Conservation (phyloP, 305 asterid species). For the Withania somnifera region DNA sequence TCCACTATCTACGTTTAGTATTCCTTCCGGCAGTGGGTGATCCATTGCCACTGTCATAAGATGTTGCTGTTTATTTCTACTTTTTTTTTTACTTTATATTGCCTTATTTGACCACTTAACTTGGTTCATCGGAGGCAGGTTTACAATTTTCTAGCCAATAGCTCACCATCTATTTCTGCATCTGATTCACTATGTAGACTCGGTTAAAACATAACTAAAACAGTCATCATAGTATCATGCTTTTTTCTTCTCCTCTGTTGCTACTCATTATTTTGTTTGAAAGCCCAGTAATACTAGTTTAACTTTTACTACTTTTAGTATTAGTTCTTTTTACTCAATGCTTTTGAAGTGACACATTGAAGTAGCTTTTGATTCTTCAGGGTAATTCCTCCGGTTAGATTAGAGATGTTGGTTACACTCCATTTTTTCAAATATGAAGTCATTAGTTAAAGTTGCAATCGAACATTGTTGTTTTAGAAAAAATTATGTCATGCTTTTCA, state of each 20-base stretch:
- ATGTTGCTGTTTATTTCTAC: no score
- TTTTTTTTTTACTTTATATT: neutral
- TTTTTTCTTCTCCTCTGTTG: neutral
- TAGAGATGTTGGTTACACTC: neutral
- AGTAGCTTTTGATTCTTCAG: neutral
- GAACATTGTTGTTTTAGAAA: neutral
- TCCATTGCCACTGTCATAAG: neutral
- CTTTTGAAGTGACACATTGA: neutral
- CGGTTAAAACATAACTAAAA: neutral
- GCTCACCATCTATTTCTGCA: neutral
- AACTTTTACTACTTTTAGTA: neutral
- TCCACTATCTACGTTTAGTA: neutral
- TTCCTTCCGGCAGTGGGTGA: neutral
- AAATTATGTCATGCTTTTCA: neutral
- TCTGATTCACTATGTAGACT: neutral
- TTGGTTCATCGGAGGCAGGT: neutral
- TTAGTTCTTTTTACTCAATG: neutral
- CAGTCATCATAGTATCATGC: neutral
- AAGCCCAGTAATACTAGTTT: neutral
- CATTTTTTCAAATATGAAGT: neutral
- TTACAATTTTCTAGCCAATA: neutral
- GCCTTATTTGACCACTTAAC: neutral
- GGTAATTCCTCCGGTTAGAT: neutral
- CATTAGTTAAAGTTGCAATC: neutral
- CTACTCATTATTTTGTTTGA: neutral